Evolutionary conservation across 805 yeast species (phyloP), one percentile per base, ranked within the genome.

Genomic region (Saturnispora sekii): DNA sequence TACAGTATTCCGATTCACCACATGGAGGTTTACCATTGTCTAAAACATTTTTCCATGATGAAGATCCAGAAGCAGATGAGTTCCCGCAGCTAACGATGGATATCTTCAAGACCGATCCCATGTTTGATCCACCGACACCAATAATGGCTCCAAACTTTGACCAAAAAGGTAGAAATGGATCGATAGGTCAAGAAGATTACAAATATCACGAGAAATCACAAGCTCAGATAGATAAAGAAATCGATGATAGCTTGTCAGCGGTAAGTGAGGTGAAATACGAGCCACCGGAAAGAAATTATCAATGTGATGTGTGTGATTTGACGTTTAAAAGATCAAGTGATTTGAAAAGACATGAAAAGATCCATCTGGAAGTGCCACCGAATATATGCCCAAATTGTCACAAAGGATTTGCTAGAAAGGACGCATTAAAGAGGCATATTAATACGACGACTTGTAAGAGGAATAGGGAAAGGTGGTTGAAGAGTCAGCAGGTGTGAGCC

Each of bases 401-500:
- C 32, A 84, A 84, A 56, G 89, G 93, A 0, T 84, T 84, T 69
- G 90, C 93, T 2, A 66, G 94, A 40, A 82, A 81, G 54, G 94
- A 84, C 62, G 93, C 93, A 0, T 66, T 84, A 53, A 84, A 83
- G 58, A 68, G 94, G 52, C 94, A 84, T 60, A 68, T 69, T 45
- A 82, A 81, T 41, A 84, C 94, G 0, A 63, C 80, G 49, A 84
- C 93, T 0, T 84, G 94, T 65, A 75, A 74, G 51, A 59, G 93
- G 45, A 84, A 84, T 57, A 73, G 85, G 34, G 80, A 76, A 45
- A 74, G 79, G 56, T 50, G 74, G 43, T 40, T 59, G 26, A 21
- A 21, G 8, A 21, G 26, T 21, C 26, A 21, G 7, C 26, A 21
- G 26, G 26, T 21, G 6, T 21, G 26, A 21, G 26, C 26, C 26